Evolutionary conservation across 805 yeast species (phyloP), one percentile per base, ranked within the genome.

Genomic region (Kodamaea fukazawae): DNA sequence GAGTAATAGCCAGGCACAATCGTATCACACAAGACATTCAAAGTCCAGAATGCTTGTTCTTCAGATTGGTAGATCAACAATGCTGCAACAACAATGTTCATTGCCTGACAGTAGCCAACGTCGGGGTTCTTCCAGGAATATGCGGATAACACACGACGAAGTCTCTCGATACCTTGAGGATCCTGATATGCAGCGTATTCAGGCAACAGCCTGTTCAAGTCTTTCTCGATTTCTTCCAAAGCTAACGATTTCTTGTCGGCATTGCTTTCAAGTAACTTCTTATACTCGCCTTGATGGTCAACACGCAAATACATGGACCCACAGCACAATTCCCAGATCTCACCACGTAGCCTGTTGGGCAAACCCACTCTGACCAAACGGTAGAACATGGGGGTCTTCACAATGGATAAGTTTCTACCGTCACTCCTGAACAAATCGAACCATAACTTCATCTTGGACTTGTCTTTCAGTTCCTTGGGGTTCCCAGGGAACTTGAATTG

Each of bases 71-170:
- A 85, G 29, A 84, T 84, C 36, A 86, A 63, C 38, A 86, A 60
- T 0, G 87, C 90, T 1, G 95, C 95, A 2, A 78, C 80, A 7
- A 86, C 89, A 37, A 93, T 93, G 58, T 93, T 93, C 99, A 95
- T 93, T 1, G 98, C 99, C 61, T 93, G 99, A 59, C 99, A 93
- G 60, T 93, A 93, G 0, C 99, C 99, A 17, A 93, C 87, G 30
- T 91, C 96, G 0, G 96, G 96, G 58, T 90, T 89, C 48, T 85
- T 86, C 97, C 98, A 93, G 0, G 96, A 86, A 55, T 90, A 93
- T 0, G 96, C 96, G 0, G 95, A 84, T 43, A 93, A 71, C 0
- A 93, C 98, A 45, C 95, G 74, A 45, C 99, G 73, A 34, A 93
- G 71, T 40, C 96, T 71, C 36, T 72, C 76, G 32, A 93, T 90